phyloP scores from a whole-genome alignment of 2,329 filamentous ascomycete species.

The Colletotrichum navitas region DNA sequence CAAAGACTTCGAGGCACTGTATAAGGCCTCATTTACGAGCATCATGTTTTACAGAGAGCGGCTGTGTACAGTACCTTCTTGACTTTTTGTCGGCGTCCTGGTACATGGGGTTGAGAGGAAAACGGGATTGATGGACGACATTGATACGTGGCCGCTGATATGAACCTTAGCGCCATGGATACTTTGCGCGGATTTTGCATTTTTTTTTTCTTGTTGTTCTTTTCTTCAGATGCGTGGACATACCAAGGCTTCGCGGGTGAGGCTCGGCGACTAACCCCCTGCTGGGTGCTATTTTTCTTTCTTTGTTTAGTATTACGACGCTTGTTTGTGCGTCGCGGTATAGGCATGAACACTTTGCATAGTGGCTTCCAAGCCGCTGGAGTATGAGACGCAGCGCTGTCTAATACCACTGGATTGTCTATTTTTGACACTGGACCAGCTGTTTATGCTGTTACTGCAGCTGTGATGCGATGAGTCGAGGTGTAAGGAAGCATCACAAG shows the following conservation, averaged over 20 bases:
- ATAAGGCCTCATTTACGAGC: slow-evolving; percentile 46
- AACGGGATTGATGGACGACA: slow-evolving; percentile 40
- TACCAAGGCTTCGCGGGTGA: slow-evolving; percentile 17
- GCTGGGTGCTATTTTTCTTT: neutral
- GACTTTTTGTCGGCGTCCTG: slow-evolving; percentile 39
- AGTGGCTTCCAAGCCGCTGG: slow-evolving; percentile 15
- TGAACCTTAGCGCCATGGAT: slow-evolving; percentile 45
- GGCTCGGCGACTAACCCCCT: neutral
- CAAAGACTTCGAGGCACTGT: slow-evolving; percentile 69
- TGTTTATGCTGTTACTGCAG: neutral
- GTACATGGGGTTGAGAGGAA: slow-evolving; percentile 35
- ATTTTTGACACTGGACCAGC: neutral
- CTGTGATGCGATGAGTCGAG: neutral
- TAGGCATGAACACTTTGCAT: slow-evolving; percentile 34
- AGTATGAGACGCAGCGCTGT: slow-evolving; percentile 29
- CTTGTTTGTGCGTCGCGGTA: slow-evolving; percentile 14
- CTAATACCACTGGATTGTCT: slow-evolving; percentile 24
- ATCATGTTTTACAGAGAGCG: slow-evolving; percentile 37
- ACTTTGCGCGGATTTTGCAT: slow-evolving; percentile 36
- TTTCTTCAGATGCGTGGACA: slow-evolving; percentile 30
- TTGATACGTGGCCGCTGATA: slow-evolving; percentile 43
- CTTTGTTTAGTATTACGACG: slow-evolving; percentile 36
- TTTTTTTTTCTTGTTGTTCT: slow-evolving; percentile 34
- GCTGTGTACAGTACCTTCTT: slow-evolving; percentile 39
- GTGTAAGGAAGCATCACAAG: neutral